A percentile compares a stretch with the other conserved stretches of the same genome.
phyloP scores from a whole-genome alignment of 176 grass and related monocot species.

The Lolium multiflorum region DNA sequence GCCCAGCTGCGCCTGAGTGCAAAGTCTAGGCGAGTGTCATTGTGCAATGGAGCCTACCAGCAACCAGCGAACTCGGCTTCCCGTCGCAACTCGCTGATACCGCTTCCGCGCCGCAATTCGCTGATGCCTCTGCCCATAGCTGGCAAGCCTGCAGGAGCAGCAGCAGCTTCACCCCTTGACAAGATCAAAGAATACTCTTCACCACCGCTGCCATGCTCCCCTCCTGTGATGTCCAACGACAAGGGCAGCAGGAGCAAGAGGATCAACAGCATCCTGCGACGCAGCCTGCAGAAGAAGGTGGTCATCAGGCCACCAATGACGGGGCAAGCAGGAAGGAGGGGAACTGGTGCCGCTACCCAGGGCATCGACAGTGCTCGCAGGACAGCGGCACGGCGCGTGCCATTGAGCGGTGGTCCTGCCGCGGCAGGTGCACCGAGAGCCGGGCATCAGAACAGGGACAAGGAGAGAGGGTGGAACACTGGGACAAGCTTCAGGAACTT shows the following conservation, averaged over 20 bases:
- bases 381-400: constrained; percentile 30
- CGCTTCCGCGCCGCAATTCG: constrained; percentile 40
- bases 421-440: constrained; percentile 12
- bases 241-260: constrained; percentile 60
- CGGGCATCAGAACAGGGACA: constrained; percentile 53
- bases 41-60: constrained; percentile 48
- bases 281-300: constrained; percentile 98
- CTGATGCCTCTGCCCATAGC: constrained; percentile 55
- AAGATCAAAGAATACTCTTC: constrained; percentile 46
- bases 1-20: constrained; percentile 4
- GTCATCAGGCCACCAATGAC: constrained; percentile 58
- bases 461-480: constrained; percentile 80
- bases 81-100: constrained; percentile 55
- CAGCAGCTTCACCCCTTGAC: neutral
- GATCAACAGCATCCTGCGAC: constrained; percentile 78
- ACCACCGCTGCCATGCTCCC: constrained; percentile 21
- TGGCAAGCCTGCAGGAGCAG: constrained; percentile 40
- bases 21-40: constrained; percentile 58
- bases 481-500: constrained; percentile 46
- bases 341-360: neutral
- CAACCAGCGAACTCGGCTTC: constrained; percentile 33
- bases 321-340: constrained; percentile 50
- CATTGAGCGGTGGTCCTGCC: neutral
- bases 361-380: constrained; percentile 46
- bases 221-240: constrained; percentile 34